Percentiles rank a stretch among this genome's conserved stretches.
These are phyloP conservation scores for Avicennia marina DNA, from an alignment of 257 asterid genomes.

Conservation along the genomic window DNA sequence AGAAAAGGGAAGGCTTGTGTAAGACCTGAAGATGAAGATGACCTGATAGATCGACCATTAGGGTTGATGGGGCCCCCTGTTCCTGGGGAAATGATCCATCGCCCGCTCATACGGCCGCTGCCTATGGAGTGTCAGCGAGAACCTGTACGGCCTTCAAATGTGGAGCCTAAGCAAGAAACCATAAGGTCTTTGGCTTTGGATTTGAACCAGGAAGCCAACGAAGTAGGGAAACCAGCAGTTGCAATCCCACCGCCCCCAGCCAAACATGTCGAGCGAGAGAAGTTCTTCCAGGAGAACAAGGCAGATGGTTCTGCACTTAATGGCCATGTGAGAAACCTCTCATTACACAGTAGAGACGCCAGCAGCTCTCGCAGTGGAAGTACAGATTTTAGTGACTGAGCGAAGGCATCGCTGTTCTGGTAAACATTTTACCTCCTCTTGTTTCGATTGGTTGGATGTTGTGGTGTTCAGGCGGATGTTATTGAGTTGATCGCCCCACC, in stretches of 20 bases:
- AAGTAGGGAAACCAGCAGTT: slow-evolving; percentile 34
- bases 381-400: slow-evolving; percentile 64
- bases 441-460: too few relatives aligned
- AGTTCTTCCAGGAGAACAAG: slow-evolving; percentile 73
- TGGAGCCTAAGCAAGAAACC: slow-evolving; percentile 36
- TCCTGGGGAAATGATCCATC: slow-evolving; percentile 58
- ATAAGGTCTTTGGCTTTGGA: slow-evolving; percentile 19
- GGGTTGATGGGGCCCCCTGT: slow-evolving; percentile 52
- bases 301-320: slow-evolving; percentile 44
- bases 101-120: slow-evolving; percentile 75
- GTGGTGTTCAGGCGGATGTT: too few relatives aligned
- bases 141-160: slow-evolving; percentile 15
- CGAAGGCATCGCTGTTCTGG: too few relatives aligned
- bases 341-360: slow-evolving; percentile 75
- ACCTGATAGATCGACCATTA: slow-evolving; percentile 37
- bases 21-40: slow-evolving; percentile 57
- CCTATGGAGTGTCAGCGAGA: slow-evolving; percentile 46
- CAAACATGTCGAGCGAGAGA: slow-evolving; percentile 82
- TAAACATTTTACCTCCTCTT: too few relatives aligned
- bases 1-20: slow-evolving; percentile 91
- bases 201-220: slow-evolving; percentile 25
- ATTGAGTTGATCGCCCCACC: too few relatives aligned
- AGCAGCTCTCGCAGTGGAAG: slow-evolving; percentile 79
- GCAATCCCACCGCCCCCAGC: slow-evolving; percentile 94
- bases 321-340: slow-evolving; percentile 60